Conservation (phyloP, 495 filamentous ascomycete species). For the Neurospora sublineolata region DNA sequence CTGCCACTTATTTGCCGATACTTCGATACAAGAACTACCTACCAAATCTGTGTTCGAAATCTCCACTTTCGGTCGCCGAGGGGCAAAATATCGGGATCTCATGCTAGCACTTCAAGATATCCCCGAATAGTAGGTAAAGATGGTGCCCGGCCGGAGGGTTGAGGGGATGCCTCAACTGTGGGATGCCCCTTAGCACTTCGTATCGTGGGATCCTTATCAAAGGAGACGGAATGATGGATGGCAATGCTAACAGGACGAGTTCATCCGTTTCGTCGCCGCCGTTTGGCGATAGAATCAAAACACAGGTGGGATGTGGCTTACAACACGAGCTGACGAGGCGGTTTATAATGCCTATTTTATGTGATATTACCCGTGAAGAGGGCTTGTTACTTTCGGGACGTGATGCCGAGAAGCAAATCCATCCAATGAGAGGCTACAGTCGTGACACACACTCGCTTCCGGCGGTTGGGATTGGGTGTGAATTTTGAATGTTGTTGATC, state of each 20-base stretch:
- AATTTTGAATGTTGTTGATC: not conserved
- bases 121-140: not conserved
- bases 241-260: not conserved
- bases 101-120: not conserved
- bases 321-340: not conserved
- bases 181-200: not conserved
- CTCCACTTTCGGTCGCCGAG: not conserved
- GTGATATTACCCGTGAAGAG: not conserved
- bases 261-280: not conserved
- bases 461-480: not conserved
- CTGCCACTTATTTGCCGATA: not conserved
- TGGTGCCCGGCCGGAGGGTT: not conserved
- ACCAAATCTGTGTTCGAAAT: not conserved
- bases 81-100: not conserved
- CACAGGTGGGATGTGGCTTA: not conserved
- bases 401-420: not conserved
- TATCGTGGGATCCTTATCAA: not conserved
- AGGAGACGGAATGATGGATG: not conserved
- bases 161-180: not conserved
- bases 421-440: not conserved
- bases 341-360: not conserved
- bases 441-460: not conserved
- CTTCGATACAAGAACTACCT: not conserved
- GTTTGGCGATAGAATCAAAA: not conserved
- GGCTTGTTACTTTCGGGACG: not conserved